Base-by-base conservation (phyloP, 257 asterid genomes). In the Nicotiana otophora region DNA sequence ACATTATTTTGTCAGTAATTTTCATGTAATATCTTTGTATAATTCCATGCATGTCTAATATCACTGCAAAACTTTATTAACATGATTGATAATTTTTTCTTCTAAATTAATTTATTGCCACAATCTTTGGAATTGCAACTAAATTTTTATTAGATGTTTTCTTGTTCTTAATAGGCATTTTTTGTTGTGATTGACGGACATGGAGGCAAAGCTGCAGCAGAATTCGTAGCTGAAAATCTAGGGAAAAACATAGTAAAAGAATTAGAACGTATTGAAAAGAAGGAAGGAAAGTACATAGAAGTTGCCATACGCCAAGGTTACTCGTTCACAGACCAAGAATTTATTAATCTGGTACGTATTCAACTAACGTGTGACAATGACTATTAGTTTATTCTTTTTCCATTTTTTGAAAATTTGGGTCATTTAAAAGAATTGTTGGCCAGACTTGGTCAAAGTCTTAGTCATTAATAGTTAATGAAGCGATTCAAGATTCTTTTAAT, bases 161-260 rank as follows among this genome's bases (percentile, higher is more conserved):
- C 5, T 16, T n/a, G 23, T 28, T 11, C 54, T 26, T 2, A 14
- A 34, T 80, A 90, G 93, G 93, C 93, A 2, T 90, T 90, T 54
- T 90, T 90, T 55, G 87, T 84, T 54, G 93, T 90, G 61, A 87
- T 86, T 68, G 93, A 90, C 36, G 93, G 91, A 23, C 93, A 90
- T 68, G 93, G 93, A 70, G 93, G 93, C 16, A 82, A 86, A 26
- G 88, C 84, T 2, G 90, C 93, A 1, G 87, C 88, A 68, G 91
- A 90, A 34, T 88, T 80, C 63, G 93, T 90, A 60, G 88, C 88
- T 67, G 82, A 88, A 84, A 90, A 88, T 84, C 86, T 90, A 31
- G 91, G 91, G 53, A 85, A 77, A 64, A 88, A 88, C 82, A 83
- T 90, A 8, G 67, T 88, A 65, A 83, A 84, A 36, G 87, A 88